phyloP scores from a whole-genome alignment of 192 early-diverging fungal genomes.

The Lobosporangium transversale region DNA sequence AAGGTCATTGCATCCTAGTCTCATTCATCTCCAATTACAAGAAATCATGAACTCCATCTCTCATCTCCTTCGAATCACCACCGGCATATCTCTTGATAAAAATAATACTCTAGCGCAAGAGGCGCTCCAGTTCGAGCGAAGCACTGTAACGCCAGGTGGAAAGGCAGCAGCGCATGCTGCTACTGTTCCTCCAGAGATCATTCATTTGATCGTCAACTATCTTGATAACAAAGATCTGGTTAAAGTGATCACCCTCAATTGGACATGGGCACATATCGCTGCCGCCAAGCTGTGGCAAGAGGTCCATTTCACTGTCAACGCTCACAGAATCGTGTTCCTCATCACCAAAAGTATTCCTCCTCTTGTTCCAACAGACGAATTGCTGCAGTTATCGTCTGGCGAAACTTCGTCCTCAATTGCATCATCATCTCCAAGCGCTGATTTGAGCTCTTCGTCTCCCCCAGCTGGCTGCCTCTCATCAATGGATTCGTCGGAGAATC shows the following conservation, averaged over 20 bases:
- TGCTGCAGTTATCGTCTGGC: not conserved
- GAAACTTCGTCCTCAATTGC: not conserved
- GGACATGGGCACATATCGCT: constrained; percentile 39
- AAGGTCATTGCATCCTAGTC: no score
- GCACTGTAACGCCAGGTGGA: not conserved
- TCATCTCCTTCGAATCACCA: constrained; percentile 9
- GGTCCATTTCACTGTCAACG: constrained; percentile 18
- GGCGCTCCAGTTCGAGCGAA: not conserved
- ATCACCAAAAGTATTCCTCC: constrained; percentile 41
- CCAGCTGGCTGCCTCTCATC: no score
- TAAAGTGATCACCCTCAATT: constrained; percentile 36
- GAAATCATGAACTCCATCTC: constrained; percentile 3
- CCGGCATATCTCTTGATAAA: constrained; percentile 4
- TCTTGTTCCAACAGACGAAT: not conserved
- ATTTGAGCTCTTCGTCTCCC: not conserved
- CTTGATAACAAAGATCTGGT: constrained; percentile 35
- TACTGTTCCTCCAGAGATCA: constrained; percentile 45
- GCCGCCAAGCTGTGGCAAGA: constrained; percentile 39
- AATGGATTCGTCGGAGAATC: not conserved
- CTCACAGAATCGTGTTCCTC: constrained; percentile 34
- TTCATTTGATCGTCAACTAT: constrained; percentile 44
- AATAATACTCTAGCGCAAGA: no score
- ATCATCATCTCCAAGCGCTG: not conserved
- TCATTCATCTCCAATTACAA: no score
- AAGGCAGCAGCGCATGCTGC: not conserved